Conservation (phyloP, 306 rosid genomes). For the Gastrolobium bilobum region DNA sequence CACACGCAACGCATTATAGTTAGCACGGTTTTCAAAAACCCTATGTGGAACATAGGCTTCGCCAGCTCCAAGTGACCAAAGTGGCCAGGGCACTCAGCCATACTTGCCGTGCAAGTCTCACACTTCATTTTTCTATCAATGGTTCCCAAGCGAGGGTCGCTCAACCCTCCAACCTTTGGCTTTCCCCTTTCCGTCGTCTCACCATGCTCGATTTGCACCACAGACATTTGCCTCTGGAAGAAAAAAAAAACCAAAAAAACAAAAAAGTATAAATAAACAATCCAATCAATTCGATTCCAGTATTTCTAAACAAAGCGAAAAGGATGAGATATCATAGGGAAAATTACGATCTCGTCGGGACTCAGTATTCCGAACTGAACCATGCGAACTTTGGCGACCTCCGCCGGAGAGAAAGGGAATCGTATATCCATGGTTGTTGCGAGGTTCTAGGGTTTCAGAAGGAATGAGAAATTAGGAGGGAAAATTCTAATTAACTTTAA, state of each 20-base stretch:
- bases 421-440: slow-evolving; percentile 89
- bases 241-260: too few species aligned
- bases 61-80: slow-evolving; percentile 98
- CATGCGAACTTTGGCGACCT: slow-evolving; percentile 87
- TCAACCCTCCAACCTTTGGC: slow-evolving; percentile 88
- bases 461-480: not conserved
- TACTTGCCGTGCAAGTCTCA: slow-evolving; percentile 91
- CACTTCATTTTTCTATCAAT: slow-evolving; percentile 95
- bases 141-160: slow-evolving; percentile 94
- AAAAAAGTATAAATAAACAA: slow-evolving; percentile 27
- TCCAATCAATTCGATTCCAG: slow-evolving; percentile 18
- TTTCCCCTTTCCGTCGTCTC: slow-evolving; percentile 95
- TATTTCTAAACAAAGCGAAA: slow-evolving; percentile 7
- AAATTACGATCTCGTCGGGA: slow-evolving; percentile 94
- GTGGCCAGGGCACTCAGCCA: slow-evolving; percentile 99
- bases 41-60: slow-evolving; percentile 97
- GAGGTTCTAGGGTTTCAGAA: slow-evolving; percentile 48
- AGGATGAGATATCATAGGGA: not conserved
- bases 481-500: slow-evolving; percentile 41
- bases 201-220: slow-evolving; percentile 89
- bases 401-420: slow-evolving; percentile 96
- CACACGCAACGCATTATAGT: slow-evolving; percentile 91
- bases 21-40: slow-evolving; percentile 88
- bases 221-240: slow-evolving; percentile 99
- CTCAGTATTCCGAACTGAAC: slow-evolving; percentile 96